phyloP scores from a whole-genome alignment of 345 rosid genomes.

The Euphorbia pulcherrima region DNA sequence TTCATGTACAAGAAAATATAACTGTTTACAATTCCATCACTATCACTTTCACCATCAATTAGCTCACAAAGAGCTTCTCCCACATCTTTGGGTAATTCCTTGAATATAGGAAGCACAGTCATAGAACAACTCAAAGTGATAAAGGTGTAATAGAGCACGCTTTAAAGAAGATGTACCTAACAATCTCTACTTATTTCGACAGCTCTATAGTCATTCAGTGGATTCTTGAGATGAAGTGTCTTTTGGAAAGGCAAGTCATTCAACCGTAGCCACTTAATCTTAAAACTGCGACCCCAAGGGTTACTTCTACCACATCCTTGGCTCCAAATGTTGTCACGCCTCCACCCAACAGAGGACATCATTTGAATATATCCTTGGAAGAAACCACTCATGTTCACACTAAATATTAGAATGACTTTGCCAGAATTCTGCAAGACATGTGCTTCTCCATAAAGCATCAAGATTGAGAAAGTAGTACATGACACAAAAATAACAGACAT shows the following conservation, averaged over 20 bases:
- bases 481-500: constrained; percentile 18
- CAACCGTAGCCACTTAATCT: constrained; percentile 79
- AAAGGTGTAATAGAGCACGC: constrained; percentile 8
- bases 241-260: constrained; percentile 87
- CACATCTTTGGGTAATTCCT: constrained; percentile 84
- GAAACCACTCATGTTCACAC: constrained; percentile 99
- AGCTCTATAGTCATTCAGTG: constrained; percentile 85
- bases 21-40: constrained; percentile 52
- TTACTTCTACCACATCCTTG: constrained; percentile 79
- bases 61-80: constrained; percentile 94
- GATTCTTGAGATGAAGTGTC: constrained; percentile 93
- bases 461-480: constrained; percentile 24
- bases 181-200: constrained; percentile 98
- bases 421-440: constrained; percentile 74
- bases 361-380: constrained; percentile 98
- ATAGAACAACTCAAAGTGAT: constrained; percentile 6
- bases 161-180: constrained; percentile 50
- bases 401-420: constrained; percentile 75
- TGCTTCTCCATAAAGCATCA: constrained; percentile 23
- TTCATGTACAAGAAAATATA: constrained; percentile 15
- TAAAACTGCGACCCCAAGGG: constrained; percentile 94
- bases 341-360: constrained; percentile 91
- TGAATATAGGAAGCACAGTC: constrained; percentile 15
- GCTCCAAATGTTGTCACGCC: constrained; percentile 85
- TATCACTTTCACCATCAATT: constrained; percentile 58